Base-by-base conservation (phyloP, 2,329 filamentous ascomycete genomes). In the Hypoxylon sp. region DNA sequence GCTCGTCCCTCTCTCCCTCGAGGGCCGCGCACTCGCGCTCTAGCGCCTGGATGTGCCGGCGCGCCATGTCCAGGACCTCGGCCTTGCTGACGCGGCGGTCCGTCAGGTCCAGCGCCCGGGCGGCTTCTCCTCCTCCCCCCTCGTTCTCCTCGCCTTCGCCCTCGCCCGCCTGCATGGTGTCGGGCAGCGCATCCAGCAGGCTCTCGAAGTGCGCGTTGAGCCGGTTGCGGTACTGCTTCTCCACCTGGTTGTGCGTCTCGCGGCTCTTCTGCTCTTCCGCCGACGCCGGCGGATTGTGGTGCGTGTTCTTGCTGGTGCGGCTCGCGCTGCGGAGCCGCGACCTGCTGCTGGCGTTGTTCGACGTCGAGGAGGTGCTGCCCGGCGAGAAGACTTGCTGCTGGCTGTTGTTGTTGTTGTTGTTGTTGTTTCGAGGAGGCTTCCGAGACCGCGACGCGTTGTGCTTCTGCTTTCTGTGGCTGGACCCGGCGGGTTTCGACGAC, bases 171-270 rank as follows among this genome's bases (percentile, higher is more conserved):
- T 75, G 73, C 70, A 76, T 74, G n/a, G 70, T 71, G 51, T 77
- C 68, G 1, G 80, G 80, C 0, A 82, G 74, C 0, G 79, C 77
- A 37, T 76, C 74, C 1, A 82, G 74, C 11, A 82, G 77, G 44
- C 74, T 74, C 69, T 81, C 79, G 59, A 82, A 82, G 70, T 82
- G 79, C 2, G 74, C 73, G 62, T 82, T 82, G 32, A 82, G 78
- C 22, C 80, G 74, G 72, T 81, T 81, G 34, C 80, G 79, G 72
- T 82, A 82, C 68, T 82, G 79, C 69, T 82, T 81, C 73, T 82
- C 80, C 7, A 82, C 80, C 52, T 81, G 78, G 70, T 82, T 82
- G 68, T 82, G 80, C 46, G 76, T 77, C 64, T 75, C 74, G 48
- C 75, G 71, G 62, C 69, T 75, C 53, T 73, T 73, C 15, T 73